Evolutionary conservation across 305 asterid species (phyloP).

Genomic region (Euphrasia arctica): DNA sequence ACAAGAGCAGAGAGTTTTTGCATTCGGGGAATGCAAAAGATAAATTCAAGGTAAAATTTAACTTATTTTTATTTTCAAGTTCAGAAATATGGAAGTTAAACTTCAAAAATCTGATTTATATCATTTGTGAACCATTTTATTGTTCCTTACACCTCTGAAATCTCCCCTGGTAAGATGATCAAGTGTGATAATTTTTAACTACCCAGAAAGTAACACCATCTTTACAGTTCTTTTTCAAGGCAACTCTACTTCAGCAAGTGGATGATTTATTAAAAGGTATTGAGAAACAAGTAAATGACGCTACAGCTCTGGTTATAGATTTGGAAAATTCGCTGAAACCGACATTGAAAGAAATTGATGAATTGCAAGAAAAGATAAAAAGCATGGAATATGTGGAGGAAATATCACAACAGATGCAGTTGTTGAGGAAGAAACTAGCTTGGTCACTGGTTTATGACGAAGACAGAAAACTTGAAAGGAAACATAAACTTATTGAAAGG

Average conservation of each 20-base stretch:
- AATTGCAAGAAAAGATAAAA: conserved; percentile 77
- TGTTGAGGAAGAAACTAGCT: conserved; percentile 75
- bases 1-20: conserved; percentile 94
- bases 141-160: conserved; percentile 10
- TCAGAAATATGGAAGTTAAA: conserved; percentile 21
- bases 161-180: conserved; percentile 22
- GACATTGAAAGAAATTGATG: conserved; percentile 67
- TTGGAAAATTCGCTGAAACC: conserved; percentile 77
- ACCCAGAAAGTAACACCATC: conserved; percentile 27
- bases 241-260: conserved; percentile 92
- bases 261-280: conserved; percentile 74
- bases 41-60: conserved; percentile 73
- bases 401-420: conserved; percentile 60
- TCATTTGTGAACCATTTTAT: conserved; percentile 14
- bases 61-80: conserved; percentile 11
- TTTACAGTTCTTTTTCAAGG: conserved; percentile 92
- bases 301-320: conserved; percentile 59
- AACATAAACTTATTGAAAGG: conserved; percentile 52
- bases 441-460: conserved; percentile 89
- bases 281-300: conserved; percentile 50
- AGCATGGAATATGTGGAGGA: conserved; percentile 85
- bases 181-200: conserved; percentile 13
- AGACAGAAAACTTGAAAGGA: conserved; percentile 55
- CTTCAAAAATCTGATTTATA: conserved; percentile 2
- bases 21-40: conserved; percentile 91